Conservation (phyloP, 2,329 filamentous ascomycete species). For the Colletotrichum sp. region DNA sequence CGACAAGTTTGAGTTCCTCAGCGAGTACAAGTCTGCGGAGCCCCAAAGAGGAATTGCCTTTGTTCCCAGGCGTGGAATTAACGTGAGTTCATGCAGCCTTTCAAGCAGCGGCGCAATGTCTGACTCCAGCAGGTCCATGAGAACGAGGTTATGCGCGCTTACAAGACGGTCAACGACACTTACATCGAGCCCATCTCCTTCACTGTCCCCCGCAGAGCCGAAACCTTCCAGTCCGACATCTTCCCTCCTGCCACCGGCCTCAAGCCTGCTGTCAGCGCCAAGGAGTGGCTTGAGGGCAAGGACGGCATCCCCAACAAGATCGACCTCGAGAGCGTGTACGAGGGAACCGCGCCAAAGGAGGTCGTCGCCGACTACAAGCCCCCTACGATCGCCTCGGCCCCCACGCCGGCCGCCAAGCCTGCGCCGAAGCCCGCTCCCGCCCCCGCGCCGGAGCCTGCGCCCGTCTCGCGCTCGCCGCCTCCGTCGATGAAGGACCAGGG, state of each 20-base stretch:
- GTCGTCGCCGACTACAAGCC: constrained; percentile 73
- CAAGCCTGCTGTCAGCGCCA: constrained; percentile 79
- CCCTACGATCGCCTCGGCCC: constrained; percentile 46
- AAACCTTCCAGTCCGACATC: constrained; percentile 97
- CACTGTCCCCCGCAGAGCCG: constrained; percentile 90
- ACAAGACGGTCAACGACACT: constrained; percentile 93
- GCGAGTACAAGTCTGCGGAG: constrained; percentile 95
- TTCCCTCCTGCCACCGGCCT: constrained; percentile 84
- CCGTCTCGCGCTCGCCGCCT: constrained; percentile 51
- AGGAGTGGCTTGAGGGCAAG: constrained; percentile 89
- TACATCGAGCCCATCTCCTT: constrained; percentile 98
- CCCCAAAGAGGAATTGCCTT: constrained; percentile 95
- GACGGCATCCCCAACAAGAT: constrained; percentile 87
- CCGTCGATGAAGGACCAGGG: constrained; percentile 85
- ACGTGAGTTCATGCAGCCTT: constrained; percentile 56
- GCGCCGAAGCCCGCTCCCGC: constrained; percentile 55
- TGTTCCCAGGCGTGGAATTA: constrained; percentile 91
- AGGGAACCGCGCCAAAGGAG: constrained; percentile 81
- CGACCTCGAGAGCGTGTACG: constrained; percentile 89
- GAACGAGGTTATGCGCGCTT: constrained; percentile 93
- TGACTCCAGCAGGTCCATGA: constrained; percentile 73
- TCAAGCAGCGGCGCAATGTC: neutral
- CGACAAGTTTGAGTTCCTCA: constrained; percentile 97
- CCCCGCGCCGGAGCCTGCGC: constrained; percentile 53
- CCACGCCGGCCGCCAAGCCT: constrained; percentile 49